These are phyloP conservation scores for Solanum sitiens DNA, from an alignment of 257 asterid species.

Conservation along the genomic window DNA sequence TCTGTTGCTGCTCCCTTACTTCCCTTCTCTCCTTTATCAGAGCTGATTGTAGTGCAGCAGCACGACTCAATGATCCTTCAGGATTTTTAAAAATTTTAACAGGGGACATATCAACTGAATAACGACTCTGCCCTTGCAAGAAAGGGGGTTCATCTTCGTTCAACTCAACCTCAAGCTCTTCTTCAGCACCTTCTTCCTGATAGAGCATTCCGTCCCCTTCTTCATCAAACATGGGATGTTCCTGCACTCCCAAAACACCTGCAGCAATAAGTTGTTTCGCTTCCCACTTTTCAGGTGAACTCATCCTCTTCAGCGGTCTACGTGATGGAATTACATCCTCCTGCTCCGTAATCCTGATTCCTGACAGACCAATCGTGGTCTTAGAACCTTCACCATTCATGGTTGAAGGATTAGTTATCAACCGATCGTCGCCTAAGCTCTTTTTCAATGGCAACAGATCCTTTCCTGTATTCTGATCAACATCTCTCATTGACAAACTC, in stretches of 20 bases:
- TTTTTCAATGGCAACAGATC: conserved; percentile 81
- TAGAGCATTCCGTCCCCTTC: conserved; percentile 73
- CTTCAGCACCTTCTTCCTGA: conserved; percentile 90
- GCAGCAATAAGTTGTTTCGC: conserved; percentile 86
- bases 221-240: conserved; percentile 71
- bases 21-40: conserved; percentile 89
- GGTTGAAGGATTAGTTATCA: conserved; percentile 39
- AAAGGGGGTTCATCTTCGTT: conserved; percentile 91
- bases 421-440: conserved; percentile 40
- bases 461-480: conserved; percentile 80
- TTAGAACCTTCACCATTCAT: conserved; percentile 37
- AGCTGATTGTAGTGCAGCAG: conserved; percentile 91
- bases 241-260: conserved; percentile 69
- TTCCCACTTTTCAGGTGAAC: conserved; percentile 97
- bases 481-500: conserved; percentile 90
- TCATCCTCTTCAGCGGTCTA: conserved; percentile 81
- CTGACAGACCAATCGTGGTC: conserved; percentile 77
- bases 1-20: conserved; percentile 89
- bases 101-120: conserved; percentile 80
- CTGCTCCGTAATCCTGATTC: conserved; percentile 57
- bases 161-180: conserved; percentile 88
- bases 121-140: conserved; percentile 78
- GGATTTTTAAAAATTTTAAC: conserved; percentile 93
- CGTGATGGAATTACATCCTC: conserved; percentile 59
- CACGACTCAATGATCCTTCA: conserved; percentile 91